Percentiles rank a stretch among this genome's conserved stretches.
phyloP scores from a whole-genome alignment of 768 basidiomycete genomes.

The Lentinula guzmanii region DNA sequence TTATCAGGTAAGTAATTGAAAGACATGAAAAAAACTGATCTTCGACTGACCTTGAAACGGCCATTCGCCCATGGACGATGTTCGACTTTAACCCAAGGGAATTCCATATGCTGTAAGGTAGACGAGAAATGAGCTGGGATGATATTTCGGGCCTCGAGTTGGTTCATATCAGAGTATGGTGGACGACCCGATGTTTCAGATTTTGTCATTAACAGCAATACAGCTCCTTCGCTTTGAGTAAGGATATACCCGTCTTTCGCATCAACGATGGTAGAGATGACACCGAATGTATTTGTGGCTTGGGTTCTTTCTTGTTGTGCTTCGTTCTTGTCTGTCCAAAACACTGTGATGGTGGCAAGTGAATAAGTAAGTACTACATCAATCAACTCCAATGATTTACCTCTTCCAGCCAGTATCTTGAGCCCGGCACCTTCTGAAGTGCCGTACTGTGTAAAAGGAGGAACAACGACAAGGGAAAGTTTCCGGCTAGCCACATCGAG shows the following conservation, averaged over 20 bases:
- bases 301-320: neutral
- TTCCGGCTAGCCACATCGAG: conserved; percentile 14
- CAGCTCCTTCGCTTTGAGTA: conserved; percentile 1
- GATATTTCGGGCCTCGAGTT: conserved; percentile 11
- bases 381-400: neutral
- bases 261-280: neutral
- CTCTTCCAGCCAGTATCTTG: neutral
- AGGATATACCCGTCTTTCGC: neutral
- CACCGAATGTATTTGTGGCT: neutral
- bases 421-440: neutral
- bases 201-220: conserved; percentile 8
- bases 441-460: neutral
- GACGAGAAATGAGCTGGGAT: conserved; percentile 10
- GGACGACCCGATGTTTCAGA: neutral
- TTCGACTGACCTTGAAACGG: conserved; percentile 5
- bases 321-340: neutral
- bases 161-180: conserved; percentile 16
- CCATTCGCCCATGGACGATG: conserved; percentile 18
- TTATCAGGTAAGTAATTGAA: neutral
- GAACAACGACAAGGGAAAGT: conserved; percentile 11
- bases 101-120: conserved; percentile 14
- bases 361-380: no score
- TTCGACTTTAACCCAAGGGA: conserved; percentile 19
- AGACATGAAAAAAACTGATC: neutral
- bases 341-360: neutral